Base-by-base conservation (phyloP, 495 filamentous ascomycete species). In the Evansstolkia leycettana region DNA sequence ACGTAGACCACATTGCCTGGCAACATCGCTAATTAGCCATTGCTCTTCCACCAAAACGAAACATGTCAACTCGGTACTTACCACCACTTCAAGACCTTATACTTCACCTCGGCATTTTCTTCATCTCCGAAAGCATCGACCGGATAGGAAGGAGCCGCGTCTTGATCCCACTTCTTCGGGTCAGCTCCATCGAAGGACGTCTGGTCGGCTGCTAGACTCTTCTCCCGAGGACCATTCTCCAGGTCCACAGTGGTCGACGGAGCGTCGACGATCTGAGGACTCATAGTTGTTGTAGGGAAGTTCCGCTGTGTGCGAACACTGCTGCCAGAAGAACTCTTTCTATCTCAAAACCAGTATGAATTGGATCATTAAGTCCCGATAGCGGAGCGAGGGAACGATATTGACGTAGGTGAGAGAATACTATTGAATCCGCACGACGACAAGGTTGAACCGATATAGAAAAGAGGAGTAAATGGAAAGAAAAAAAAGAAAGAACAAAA, bases 61-160 rank as follows among this genome's bases (percentile, higher is more conserved):
- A n/a, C n/a, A n/a, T n/a, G n/a, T n/a, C n/a, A n/a, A n/a, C n/a
- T n/a, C n/a, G n/a, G 15, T 33, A 39, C 58, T 31, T 44, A 60
- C 62, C 62, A 66, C 60, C 62, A 66, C 39, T 42, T 49, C 40
- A 66, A 43, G 1, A 47, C 48, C 41, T 56, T 61, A 45, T 66
- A 65, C 31, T 62, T 57, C 31, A 60, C 52, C 30, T 61, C 61
- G 0, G 54, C 55, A 20, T 51, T 47, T 29, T 56, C 53, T 43
- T 64, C 61, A 28, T 65, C 51, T 17, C 58, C 62, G 45, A 63
- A 62, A 6, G 63, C 52, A 42, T 63, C 57, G 17, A 55, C 42
- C 19, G n/a, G 17, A 20, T 47, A 43, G 2, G 40, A 38, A 19
- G 49, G 45, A n/a, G 26, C 11, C 0, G 15, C 20, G 6, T 31